Percentiles rank a stretch among this genome's conserved stretches.
These are phyloP conservation scores for Hanseniaspora vineae DNA, from an alignment of 805 yeast species.

Conservation along the genomic window DNA sequence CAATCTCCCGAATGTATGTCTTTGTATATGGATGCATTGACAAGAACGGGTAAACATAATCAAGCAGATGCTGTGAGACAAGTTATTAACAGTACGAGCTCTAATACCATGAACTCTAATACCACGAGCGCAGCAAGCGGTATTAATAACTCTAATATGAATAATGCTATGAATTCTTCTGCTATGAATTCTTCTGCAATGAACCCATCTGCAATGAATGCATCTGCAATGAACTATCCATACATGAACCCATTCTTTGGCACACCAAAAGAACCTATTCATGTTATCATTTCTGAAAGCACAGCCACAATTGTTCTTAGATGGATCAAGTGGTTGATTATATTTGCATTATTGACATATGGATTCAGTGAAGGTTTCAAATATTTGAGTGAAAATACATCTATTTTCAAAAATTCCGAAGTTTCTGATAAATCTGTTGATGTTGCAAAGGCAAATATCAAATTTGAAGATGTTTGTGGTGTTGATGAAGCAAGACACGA, in stretches of 20 bases:
- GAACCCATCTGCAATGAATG: conserved; percentile 1
- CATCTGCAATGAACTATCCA: no score
- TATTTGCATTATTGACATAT: conserved; percentile 67
- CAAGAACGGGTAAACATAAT: conserved; percentile 59
- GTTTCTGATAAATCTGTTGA: conserved; percentile 70
- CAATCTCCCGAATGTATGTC: conserved; percentile 65
- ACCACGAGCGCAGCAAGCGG: conserved; percentile 1
- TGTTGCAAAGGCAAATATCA: conserved; percentile 72
- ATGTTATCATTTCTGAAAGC: conserved; percentile 85
- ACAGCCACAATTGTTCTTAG: conserved; percentile 64
- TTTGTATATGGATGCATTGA: conserved; percentile 70
- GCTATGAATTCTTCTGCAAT: conserved; percentile 4
- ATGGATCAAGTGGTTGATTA: conserved; percentile 82
- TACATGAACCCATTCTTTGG: conserved; percentile 33
- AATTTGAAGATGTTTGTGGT: conserved; percentile 89
- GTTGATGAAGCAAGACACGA: conserved; percentile 98
- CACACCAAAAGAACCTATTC: conserved; percentile 69
- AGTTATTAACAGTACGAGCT: neutral
- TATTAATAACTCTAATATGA: conserved; percentile 1
- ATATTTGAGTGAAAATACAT: conserved; percentile 68
- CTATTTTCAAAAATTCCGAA: conserved; percentile 50
- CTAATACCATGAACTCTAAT: no score
- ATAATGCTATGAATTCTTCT: neutral
- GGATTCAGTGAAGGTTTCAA: conserved; percentile 70
- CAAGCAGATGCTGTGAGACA: conserved; percentile 61